A percentile compares a stretch with the other conserved stretches of the same genome.
Conservation (phyloP, 2,329 filamentous ascomycete genomes). For the Albophoma yamanashiensis region DNA sequence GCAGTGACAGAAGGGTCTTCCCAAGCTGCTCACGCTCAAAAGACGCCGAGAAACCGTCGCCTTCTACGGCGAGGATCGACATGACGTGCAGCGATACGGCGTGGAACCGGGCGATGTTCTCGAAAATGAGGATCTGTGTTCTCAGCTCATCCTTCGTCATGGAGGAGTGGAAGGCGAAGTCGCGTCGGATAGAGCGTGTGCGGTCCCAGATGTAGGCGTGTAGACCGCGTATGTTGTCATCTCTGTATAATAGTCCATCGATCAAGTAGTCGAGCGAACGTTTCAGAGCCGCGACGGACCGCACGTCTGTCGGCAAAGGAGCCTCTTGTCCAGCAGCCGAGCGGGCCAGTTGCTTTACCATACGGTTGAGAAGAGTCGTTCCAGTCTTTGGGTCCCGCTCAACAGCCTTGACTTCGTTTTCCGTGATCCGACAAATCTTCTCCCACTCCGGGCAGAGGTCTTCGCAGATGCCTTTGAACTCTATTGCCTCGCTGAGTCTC, state of each 20-base stretch:
- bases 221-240: slow-evolving; percentile 41
- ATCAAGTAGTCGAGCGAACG: slow-evolving; percentile 54
- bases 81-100: slow-evolving; percentile 54
- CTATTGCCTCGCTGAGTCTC: slow-evolving; percentile 50
- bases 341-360: slow-evolving; percentile 58
- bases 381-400: slow-evolving; percentile 38
- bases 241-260: slow-evolving; percentile 43
- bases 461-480: slow-evolving; percentile 58
- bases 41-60: slow-evolving; percentile 53
- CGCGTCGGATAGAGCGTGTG: slow-evolving; percentile 55
- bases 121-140: slow-evolving; percentile 51
- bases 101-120: slow-evolving; percentile 57
- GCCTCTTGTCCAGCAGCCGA: slow-evolving; percentile 60
- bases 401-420: slow-evolving; percentile 44
- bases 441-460: slow-evolving; percentile 62
- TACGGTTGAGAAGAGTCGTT: slow-evolving; percentile 38
- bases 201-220: slow-evolving; percentile 61
- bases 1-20: slow-evolving; percentile 53
- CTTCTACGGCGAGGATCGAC: slow-evolving; percentile 41
- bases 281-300: slow-evolving; percentile 46
- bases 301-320: slow-evolving; percentile 57
- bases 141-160: slow-evolving; percentile 46
- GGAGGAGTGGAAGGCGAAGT: slow-evolving; percentile 57
- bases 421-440: slow-evolving; percentile 50
- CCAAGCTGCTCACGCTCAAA: slow-evolving; percentile 59